Conservation (phyloP, 805 yeast species). For the Teunomyces atbi region DNA sequence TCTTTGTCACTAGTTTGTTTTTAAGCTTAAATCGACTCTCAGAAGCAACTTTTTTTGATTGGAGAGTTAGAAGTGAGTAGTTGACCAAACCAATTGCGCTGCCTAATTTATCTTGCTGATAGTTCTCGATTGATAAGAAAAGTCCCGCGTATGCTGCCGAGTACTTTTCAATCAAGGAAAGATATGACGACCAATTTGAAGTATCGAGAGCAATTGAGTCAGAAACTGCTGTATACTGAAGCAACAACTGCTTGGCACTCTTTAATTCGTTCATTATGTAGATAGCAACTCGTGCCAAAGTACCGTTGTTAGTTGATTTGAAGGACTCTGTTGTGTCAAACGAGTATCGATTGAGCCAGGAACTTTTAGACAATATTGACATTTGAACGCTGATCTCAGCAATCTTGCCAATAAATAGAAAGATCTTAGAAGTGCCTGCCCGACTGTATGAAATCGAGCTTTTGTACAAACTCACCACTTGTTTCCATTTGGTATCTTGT, state of each 20-base stretch:
- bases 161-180: conserved; percentile 31
- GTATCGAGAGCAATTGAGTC: conserved; percentile 5
- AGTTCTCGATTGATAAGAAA: conserved; percentile 44
- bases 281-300: conserved; percentile 45
- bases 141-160: conserved; percentile 43
- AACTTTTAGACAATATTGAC: conserved; percentile 37
- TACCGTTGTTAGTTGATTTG: conserved; percentile 33
- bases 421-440: conserved; percentile 21
- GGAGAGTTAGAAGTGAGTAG: conserved; percentile 33
- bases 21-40: conserved; percentile 19
- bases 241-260: conserved; percentile 4
- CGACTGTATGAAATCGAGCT: conserved; percentile 25
- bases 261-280: conserved; percentile 35
- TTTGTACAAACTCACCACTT: conserved; percentile 31
- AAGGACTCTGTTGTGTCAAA: conserved; percentile 8
- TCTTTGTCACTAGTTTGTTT: conserved; percentile 25
- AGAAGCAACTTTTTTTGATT: conserved; percentile 26
- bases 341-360: conserved; percentile 33
- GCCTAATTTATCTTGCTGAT: conserved; percentile 45
- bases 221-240: neutral
- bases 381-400: conserved; percentile 35
- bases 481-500: conserved; percentile 34
- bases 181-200: conserved; percentile 29
- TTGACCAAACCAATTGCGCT: conserved; percentile 46
- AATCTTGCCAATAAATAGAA: conserved; percentile 21